Percentiles rank a stretch among this genome's conserved stretches.
These are phyloP conservation scores for Arthrinium phaeospermum DNA, from an alignment of 2,329 filamentous ascomycete species.

Conservation along the genomic window DNA sequence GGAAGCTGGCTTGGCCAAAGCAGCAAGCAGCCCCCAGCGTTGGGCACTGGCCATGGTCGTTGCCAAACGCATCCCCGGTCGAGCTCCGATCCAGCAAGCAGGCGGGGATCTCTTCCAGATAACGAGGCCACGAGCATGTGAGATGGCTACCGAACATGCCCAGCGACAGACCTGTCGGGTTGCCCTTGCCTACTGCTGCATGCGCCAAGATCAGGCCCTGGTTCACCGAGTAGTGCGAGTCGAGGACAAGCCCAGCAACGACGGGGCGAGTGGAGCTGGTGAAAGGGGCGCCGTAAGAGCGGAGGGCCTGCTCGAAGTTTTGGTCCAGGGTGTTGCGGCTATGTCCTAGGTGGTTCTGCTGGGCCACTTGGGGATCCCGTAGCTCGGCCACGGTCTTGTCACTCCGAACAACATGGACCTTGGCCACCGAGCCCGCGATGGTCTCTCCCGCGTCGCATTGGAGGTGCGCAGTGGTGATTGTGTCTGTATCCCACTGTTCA, in stretches of 20 bases:
- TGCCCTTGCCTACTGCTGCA: constrained; percentile 63
- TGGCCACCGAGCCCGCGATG: constrained; percentile 67
- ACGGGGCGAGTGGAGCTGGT: constrained; percentile 56
- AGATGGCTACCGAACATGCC: constrained; percentile 76
- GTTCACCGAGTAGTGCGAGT: constrained; percentile 68
- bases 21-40: neutral
- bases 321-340: constrained; percentile 60
- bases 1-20: neutral
- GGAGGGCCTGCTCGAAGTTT: constrained; percentile 50
- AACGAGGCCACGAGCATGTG: constrained; percentile 72
- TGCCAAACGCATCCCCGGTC: constrained; percentile 45
- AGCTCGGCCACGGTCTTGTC: constrained; percentile 72
- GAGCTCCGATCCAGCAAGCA: constrained; percentile 49
- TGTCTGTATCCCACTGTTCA: constrained; percentile 74
- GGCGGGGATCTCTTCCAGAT: constrained; percentile 67
- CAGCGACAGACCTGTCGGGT: constrained; percentile 63
- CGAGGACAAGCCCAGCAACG: constrained; percentile 73
- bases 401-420: constrained; percentile 70
- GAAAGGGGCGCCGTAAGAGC: constrained; percentile 45
- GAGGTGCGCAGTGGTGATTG: constrained; percentile 33
- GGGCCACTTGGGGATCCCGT: constrained; percentile 65
- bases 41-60: constrained; percentile 44
- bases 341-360: constrained; percentile 63
- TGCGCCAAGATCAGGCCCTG: constrained; percentile 67
- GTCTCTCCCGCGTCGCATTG: constrained; percentile 32